Conservation (phyloP, 257 asterid genomes). For the Primulina eburnea region DNA sequence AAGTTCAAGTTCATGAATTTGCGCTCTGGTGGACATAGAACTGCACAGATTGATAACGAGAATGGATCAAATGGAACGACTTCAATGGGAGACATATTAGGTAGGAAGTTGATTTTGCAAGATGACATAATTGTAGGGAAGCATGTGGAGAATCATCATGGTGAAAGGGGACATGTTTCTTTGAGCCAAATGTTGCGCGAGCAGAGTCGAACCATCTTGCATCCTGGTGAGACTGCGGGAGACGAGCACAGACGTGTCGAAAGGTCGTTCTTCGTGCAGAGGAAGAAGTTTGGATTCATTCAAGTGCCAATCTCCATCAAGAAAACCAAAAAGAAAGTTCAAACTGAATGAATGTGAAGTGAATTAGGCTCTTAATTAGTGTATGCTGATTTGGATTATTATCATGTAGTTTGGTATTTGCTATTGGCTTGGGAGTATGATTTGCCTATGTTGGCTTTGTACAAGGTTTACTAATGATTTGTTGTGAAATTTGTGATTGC, state of each 20-base stretch:
- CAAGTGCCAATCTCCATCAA: conserved; percentile 62
- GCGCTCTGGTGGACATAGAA: conserved; percentile 27
- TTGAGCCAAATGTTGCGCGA: conserved; percentile 86
- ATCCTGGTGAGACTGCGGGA: conserved; percentile 35
- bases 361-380: not conserved
- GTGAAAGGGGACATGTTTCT: conserved; percentile 50
- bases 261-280: conserved; percentile 54
- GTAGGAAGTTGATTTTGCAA: conserved; percentile 47
- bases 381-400: not conserved
- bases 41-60: conserved; percentile 29
- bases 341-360: not conserved
- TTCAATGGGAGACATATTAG: conserved; percentile 57
- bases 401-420: not conserved
- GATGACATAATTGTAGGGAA: conserved; percentile 49
- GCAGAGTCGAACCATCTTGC: conserved; percentile 60
- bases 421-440: not conserved
- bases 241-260: conserved; percentile 36
- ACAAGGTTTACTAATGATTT: not conserved
- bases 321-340: conserved; percentile 10
- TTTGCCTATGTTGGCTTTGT: not conserved
- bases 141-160: conserved; percentile 39
- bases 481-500: not conserved
- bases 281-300: conserved; percentile 91
- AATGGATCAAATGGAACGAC: conserved; percentile 13
- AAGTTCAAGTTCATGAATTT: conserved; percentile 58